Evolutionary conservation across 2,329 filamentous ascomycete genomes (phyloP).

Genomic region (Camillea tinctor): DNA sequence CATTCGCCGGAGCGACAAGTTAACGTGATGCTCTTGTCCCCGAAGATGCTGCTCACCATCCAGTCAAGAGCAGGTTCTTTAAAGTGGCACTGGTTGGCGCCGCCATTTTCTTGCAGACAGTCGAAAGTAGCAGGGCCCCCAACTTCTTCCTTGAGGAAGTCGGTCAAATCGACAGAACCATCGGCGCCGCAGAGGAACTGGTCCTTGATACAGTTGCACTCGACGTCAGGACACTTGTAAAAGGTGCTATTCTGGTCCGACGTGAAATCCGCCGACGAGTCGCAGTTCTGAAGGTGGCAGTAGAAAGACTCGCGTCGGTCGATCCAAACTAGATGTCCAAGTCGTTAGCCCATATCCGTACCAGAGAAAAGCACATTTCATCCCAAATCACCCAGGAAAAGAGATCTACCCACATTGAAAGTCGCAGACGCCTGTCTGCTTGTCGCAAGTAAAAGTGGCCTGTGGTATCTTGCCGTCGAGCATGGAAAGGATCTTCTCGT

Average conservation of each 20-base stretch:
- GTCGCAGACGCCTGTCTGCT: constrained; percentile 73
- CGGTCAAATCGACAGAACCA: constrained; percentile 86
- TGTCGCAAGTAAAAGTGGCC: constrained; percentile 90
- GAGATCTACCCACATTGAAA: constrained; percentile 74
- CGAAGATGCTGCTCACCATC: constrained; percentile 84
- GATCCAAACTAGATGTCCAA: constrained; percentile 74
- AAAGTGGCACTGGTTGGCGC: constrained; percentile 70
- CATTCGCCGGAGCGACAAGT: constrained; percentile 87
- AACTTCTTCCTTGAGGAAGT: constrained; percentile 81
- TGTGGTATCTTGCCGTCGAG: constrained; percentile 84
- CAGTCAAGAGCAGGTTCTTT: constrained; percentile 91
- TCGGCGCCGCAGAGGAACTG: constrained; percentile 92
- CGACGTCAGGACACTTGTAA: constrained; percentile 81
- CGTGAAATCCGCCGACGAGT: constrained; percentile 67
- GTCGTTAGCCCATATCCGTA: constrained; percentile 9
- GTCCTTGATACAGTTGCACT: constrained; percentile 84
- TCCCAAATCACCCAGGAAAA: no score
- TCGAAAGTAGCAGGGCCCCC: constrained; percentile 84
- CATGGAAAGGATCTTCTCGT: constrained; percentile 86
- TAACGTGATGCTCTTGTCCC: constrained; percentile 84
- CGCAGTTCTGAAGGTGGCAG: constrained; percentile 81
- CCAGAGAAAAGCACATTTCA: neutral
- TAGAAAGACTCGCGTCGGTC: constrained; percentile 94
- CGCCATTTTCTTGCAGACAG: constrained; percentile 65
- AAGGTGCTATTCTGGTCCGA: constrained; percentile 74